Conservation (phyloP, 108 stramenopile species). For the Asterionellopsis glacialis region DNA sequence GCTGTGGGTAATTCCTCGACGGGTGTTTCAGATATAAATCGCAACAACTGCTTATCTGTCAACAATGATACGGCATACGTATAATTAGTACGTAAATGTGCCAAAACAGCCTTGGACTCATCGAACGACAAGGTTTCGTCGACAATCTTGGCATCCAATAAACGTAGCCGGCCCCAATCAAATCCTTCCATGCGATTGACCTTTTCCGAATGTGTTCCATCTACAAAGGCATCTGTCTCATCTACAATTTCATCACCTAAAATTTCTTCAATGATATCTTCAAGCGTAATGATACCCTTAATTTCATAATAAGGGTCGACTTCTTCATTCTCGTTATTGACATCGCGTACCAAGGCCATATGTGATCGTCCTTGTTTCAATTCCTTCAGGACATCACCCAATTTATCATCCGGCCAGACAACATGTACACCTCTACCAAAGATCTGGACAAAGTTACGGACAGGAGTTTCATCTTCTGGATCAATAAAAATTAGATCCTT, state of each 20-base stretch:
- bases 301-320: conserved; percentile 90
- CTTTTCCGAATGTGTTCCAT: conserved; percentile 51
- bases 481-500: conserved; percentile 99
- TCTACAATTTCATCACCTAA: conserved; percentile 97
- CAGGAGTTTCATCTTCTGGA: conserved; percentile 91
- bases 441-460: conserved; percentile 86
- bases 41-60: conserved; percentile 59
- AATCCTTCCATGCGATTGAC: conserved; percentile 44
- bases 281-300: conserved; percentile 96
- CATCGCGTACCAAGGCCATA: conserved; percentile 93
- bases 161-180: conserved; percentile 71
- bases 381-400: conserved; percentile 88
- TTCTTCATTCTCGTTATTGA: conserved; percentile 66
- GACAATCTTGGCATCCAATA: conserved; percentile 81
- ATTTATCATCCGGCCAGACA: conserved; percentile 81
- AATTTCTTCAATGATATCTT: conserved; percentile 92
- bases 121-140: conserved; percentile 62
- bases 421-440: conserved; percentile 87
- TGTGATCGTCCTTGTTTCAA: conserved; percentile 89
- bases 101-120: conserved; percentile 78
- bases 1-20: conserved; percentile 60
- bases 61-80: conserved; percentile 47
- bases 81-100: conserved; percentile 76
- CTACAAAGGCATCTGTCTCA: conserved; percentile 90
- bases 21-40: conserved; percentile 54